phyloP scores from a whole-genome alignment of 345 rosid genomes.

The Hibiscus syriacus region DNA sequence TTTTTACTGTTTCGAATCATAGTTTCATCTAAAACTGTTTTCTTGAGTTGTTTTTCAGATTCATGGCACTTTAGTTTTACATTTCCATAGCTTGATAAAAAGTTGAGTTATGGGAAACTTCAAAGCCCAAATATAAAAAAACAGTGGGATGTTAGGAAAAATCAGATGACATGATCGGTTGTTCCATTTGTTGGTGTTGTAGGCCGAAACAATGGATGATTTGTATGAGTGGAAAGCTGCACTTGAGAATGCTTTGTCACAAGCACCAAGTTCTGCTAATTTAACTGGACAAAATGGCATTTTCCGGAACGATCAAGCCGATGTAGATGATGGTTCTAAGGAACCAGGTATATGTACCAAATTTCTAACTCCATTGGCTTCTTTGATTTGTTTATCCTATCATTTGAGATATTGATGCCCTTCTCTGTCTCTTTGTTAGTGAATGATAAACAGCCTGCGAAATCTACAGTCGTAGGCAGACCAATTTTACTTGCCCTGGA shows the following conservation, averaged over 20 bases:
- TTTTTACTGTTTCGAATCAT: not conserved
- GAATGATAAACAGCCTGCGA: slow-evolving; percentile 47
- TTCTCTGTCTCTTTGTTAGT: slow-evolving; percentile 30
- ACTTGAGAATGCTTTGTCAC: slow-evolving; percentile 78
- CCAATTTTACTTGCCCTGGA: slow-evolving; percentile 91
- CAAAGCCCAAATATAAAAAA: not conserved
- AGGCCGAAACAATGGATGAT: slow-evolving; percentile 94
- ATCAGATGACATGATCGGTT: slow-evolving; percentile 4
- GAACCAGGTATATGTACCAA: slow-evolving; percentile 34
- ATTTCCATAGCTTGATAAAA: not conserved
- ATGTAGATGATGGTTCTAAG: slow-evolving; percentile 34
- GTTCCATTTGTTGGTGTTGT: slow-evolving; percentile 15
- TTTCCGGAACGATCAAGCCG: slow-evolving; percentile 57
- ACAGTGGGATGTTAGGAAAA: slow-evolving; percentile 1
- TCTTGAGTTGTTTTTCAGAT: slow-evolving; percentile 3
- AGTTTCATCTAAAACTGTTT: not conserved
- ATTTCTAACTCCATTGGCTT: not conserved
- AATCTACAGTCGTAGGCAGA: slow-evolving; percentile 57
- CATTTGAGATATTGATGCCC: not conserved
- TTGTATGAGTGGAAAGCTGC: slow-evolving; percentile 85
- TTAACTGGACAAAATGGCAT: slow-evolving; percentile 79
- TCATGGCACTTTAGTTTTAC: not conserved
- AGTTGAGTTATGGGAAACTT: not conserved
- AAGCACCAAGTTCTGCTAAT: slow-evolving; percentile 75
- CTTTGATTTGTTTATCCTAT: not conserved